Base-by-base conservation (phyloP, 495 filamentous ascomycete species). In the Neurospora sp. region DNA sequence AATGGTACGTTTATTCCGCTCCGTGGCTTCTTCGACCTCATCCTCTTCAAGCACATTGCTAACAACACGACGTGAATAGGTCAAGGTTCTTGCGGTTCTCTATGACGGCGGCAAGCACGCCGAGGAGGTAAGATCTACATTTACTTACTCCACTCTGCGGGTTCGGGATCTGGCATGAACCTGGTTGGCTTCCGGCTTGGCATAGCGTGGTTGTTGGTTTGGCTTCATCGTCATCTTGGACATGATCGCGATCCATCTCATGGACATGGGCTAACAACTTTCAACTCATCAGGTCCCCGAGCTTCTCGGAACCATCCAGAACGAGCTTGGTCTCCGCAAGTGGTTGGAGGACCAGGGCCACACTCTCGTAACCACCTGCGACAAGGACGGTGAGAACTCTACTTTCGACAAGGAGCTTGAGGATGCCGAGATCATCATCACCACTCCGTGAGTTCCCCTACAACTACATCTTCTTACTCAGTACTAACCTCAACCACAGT, bases 401-500 rank as follows among this genome's bases (percentile, higher is more conserved):
- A 91, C 85, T 74, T 98, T 99, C 81, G 96, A 99, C 84, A 87
- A 93, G 85, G 93, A 99, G 84, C 87, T 99, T 35, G 94, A 95
- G 68, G 96, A 99, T 81, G 93, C 96, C 72, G 96, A 99, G 82
- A 88, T 99, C 81, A 98, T 99, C 88, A 98, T 99, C 85, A 99
- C 96, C 76, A 99, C 96, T 69, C 96, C 95, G 93, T 97, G 86
- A 78, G 93, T 41, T 38, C 37, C 27, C 37, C 18, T 12, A 31
- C 2, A 6, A n/a, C 27, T 68, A 38, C n/a, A 4, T 38, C n/a
- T 35, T 68, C 75, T 81, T 16, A n/a, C 12, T 6, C 27, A 22
- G 1, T 10, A 8, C 68, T 31, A 42, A 71, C 71, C 79, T 31
- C 37, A 53, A 59, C 9, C n/a, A 68, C 75, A 97, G 94, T 82